Evolutionary conservation across 306 rosid genomes (phyloP), one percentile per base, ranked within the genome.

Genomic region (Citrullus mucosospermus): DNA sequence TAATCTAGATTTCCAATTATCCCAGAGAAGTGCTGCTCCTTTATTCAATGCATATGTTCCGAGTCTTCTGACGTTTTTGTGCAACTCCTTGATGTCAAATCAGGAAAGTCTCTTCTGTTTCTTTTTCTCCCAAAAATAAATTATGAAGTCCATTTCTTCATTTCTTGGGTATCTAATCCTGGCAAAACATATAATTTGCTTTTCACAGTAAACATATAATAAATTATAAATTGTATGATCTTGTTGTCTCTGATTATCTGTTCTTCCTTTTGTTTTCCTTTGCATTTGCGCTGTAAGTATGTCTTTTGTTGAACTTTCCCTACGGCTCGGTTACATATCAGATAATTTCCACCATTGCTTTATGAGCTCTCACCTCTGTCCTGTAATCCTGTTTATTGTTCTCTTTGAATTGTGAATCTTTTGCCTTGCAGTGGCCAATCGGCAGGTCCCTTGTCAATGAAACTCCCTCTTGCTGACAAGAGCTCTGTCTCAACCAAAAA

Each of bases 391-490:
- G 32, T 36, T 57, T 67, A 9, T 48, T 12, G 63, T 58, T 48
- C 56, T 32, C 43, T 46, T 57, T 78, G 63, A 50, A 68, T 61
- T 76, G 66, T 53, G 51, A 70, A 39, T 74, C 83, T 51, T 48
- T 50, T 82, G 81, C 66, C 46, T 58, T 85, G 81, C 90, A 91
- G 98, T 83, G 98, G 98, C 73, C 79, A 86, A 71, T 92, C 90
- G 84, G 86, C 88, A 16, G 96, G 96, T 34, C 93, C 89, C 16
- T 76, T 89, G 80, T 18, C 77, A 81, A 69, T 89, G 85, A 86
- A 91, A 77, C 87, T 76, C 81, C 91, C 93, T 3, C 76, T 22
- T 60, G 59, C 73, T 81, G 81, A 59, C 46, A 75, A 38, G 76
- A 76, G 69, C 14, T 83, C 83, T 60, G 78, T 72, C 61, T 80